phyloP scores from a whole-genome alignment of 805 yeast genomes.

The Sungouiozyma ichnusensis region DNA sequence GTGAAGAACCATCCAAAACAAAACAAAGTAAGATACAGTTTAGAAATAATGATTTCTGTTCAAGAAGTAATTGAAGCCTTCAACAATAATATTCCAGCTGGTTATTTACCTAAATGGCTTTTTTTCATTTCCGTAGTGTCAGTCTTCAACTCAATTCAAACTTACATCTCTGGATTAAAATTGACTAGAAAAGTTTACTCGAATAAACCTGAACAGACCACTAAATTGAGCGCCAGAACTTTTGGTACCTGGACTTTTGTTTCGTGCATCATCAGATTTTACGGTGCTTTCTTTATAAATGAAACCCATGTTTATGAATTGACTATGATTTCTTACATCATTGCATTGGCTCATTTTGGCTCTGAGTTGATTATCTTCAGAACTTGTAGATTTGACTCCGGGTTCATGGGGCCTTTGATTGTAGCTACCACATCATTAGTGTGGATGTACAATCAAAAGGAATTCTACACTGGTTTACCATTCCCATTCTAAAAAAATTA shows the following conservation, averaged over 20 bases:
- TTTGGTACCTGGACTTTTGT: slow-evolving; percentile 97
- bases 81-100: slow-evolving; percentile 31
- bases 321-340: slow-evolving; percentile 65
- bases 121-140: slow-evolving; percentile 82
- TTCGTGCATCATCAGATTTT: slow-evolving; percentile 72
- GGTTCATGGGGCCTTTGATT: slow-evolving; percentile 79
- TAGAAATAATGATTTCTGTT: slow-evolving; percentile 26
- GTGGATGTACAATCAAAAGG: slow-evolving; percentile 75
- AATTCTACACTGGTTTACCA: slow-evolving; percentile 39
- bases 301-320: slow-evolving; percentile 67
- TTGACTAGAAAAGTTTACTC: slow-evolving; percentile 77
- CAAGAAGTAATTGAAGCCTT: slow-evolving; percentile 25
- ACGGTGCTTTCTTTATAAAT: slow-evolving; percentile 70
- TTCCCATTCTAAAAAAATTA: slow-evolving; percentile 2
- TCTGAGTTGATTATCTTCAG: slow-evolving; percentile 71
- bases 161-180: slow-evolving; percentile 62
- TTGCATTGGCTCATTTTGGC: slow-evolving; percentile 78
- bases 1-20: too few species aligned
- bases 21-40: too few species aligned
- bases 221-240: slow-evolving; percentile 77
- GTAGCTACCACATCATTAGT: slow-evolving; percentile 62
- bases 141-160: slow-evolving; percentile 79
- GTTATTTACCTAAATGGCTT: slow-evolving; percentile 67
- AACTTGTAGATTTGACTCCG: slow-evolving; percentile 78
- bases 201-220: slow-evolving; percentile 48